Base-by-base conservation (phyloP, 441 rosid species). In the Syzygium malaccense region DNA sequence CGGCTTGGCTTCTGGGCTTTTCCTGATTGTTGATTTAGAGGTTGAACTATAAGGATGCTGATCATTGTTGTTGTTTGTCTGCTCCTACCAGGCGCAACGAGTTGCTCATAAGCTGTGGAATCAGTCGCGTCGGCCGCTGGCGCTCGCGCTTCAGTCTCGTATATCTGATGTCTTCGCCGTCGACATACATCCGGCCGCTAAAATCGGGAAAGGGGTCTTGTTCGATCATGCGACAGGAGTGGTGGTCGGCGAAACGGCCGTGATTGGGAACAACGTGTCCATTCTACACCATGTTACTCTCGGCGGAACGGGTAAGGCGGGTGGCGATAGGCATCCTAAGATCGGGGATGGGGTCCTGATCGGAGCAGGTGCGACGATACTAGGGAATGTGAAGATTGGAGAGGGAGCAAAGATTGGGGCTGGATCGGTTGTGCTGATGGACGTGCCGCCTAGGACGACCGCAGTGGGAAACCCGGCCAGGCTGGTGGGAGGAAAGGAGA, bases 201-300 rank as follows among this genome's bases (percentile, higher is more conserved):
- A 86, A 91, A 96, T 98, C 8, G 98, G 99, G 8, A 95, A 96
- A 89, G 99, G 99, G 3, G 88, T 96, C 87, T 89, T 98, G 91
- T 94, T 98, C 13, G 99, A 97, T 90, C 99, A 98, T 41, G 99
- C 99, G 1, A 98, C 99, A 0, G 98, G 99, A 60, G 97, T 96
- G 30, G 99, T 97, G 25, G 87, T 96, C 0, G 99, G 99, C 4
- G 99, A 97, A 91, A 97, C 99, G 0, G 98, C 99, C 0, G 99
- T 97, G 80, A 88, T 98, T 8, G 99, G 99, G 12, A 96, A 95
- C 95, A 98, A 98, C 55, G 99, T 98, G 51, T 98, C 99, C 0
- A 95, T 98, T 87, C 92, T 97, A 56, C 99, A 98, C 87, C 98
- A 96, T 87, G 99, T 97, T 51, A 98, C 99, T 1, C 98, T 96